These are phyloP conservation scores for Rhizopogon vinicolor DNA, from an alignment of 768 basidiomycete species.

Conservation along the genomic window DNA sequence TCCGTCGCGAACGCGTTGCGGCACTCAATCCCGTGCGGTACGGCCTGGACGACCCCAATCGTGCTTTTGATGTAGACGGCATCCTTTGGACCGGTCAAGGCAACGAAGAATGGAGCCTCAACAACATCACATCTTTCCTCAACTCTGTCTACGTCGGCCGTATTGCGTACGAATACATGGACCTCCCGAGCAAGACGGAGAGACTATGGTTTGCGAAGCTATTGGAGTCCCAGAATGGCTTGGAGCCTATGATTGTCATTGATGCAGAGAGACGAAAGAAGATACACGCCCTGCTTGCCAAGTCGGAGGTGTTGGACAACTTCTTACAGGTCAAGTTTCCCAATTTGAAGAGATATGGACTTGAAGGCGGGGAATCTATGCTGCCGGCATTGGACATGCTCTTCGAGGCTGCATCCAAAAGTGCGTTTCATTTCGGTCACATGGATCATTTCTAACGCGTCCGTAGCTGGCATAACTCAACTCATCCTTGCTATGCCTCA, in stretches of 20 bases:
- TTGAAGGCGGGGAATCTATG: constrained; percentile 95
- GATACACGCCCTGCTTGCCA: constrained; percentile 64
- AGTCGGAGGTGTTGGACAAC: constrained; percentile 79
- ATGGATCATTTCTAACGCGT: neutral
- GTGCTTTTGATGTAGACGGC: constrained; percentile 69
- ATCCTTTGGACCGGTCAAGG: constrained; percentile 63
- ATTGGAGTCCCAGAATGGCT: constrained; percentile 52
- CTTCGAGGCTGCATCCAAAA: constrained; percentile 60
- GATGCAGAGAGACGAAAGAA: constrained; percentile 42
- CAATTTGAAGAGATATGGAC: constrained; percentile 80
- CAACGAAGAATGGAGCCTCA: constrained; percentile 58
- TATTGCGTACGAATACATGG: constrained; percentile 93
- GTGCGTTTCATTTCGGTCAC: constrained; percentile 25
- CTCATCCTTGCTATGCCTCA: constrained; percentile 86
- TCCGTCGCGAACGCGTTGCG: constrained; percentile 75
- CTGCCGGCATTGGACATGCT: constrained; percentile 79
- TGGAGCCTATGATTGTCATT: constrained; percentile 24
- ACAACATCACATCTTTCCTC: constrained; percentile 66
- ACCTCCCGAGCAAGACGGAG: constrained; percentile 81
- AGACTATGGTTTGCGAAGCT: constrained; percentile 86
- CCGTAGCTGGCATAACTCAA: constrained; percentile 60
- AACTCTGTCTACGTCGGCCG: constrained; percentile 74
- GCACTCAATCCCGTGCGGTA: constrained; percentile 78
- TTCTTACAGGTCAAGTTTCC: constrained; percentile 89
- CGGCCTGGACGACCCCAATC: constrained; percentile 51